These are phyloP conservation scores for Amylostereum areolatum DNA, from an alignment of 1,284 basidiomycete genomes.

Conservation along the genomic window DNA sequence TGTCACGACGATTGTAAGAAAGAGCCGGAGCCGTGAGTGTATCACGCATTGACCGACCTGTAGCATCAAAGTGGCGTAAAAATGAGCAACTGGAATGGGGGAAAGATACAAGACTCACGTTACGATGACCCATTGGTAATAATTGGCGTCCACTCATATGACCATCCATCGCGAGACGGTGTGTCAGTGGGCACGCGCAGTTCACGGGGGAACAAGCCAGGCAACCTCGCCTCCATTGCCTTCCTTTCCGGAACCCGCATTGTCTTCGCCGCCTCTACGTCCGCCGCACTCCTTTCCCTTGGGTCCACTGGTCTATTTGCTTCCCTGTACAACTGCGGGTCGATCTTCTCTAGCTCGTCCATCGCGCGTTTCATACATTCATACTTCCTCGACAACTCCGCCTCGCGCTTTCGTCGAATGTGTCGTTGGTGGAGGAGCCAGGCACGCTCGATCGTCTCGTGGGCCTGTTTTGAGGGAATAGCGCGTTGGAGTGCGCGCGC, in stretches of 20 bases:
- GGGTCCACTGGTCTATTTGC: slow-evolving; percentile 78
- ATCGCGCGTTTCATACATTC: slow-evolving; percentile 75
- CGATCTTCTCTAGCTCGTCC: slow-evolving; percentile 68
- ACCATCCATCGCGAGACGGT: slow-evolving; percentile 70
- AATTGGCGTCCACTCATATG: slow-evolving; percentile 70
- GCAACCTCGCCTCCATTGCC: slow-evolving; percentile 70
- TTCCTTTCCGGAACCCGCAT: slow-evolving; percentile 64
- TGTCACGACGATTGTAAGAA: neutral
- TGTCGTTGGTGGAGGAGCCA: slow-evolving; percentile 82
- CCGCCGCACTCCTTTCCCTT: slow-evolving; percentile 49
- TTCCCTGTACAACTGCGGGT: slow-evolving; percentile 61
- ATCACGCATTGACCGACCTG: slow-evolving; percentile 6
- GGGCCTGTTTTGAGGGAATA: slow-evolving; percentile 81
- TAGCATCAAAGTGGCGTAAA: slow-evolving; percentile 18
- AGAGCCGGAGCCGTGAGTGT: too few relatives aligned
- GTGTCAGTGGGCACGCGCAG: slow-evolving; percentile 75
- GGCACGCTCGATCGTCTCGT: slow-evolving; percentile 91
- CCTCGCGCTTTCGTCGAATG: slow-evolving; percentile 60
- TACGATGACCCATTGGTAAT: slow-evolving; percentile 11
- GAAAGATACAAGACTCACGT: too few relatives aligned
- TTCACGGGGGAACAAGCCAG: slow-evolving; percentile 82
- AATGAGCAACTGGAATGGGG: too few relatives aligned
- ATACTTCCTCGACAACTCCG: slow-evolving; percentile 67
- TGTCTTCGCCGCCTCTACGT: slow-evolving; percentile 54
- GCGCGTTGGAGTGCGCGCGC: slow-evolving; percentile 65